Percentiles rank a stretch among this genome's conserved stretches.
These are phyloP conservation scores for Cyclotella cryptica DNA, from an alignment of 108 stramenopile species.

Conservation along the genomic window DNA sequence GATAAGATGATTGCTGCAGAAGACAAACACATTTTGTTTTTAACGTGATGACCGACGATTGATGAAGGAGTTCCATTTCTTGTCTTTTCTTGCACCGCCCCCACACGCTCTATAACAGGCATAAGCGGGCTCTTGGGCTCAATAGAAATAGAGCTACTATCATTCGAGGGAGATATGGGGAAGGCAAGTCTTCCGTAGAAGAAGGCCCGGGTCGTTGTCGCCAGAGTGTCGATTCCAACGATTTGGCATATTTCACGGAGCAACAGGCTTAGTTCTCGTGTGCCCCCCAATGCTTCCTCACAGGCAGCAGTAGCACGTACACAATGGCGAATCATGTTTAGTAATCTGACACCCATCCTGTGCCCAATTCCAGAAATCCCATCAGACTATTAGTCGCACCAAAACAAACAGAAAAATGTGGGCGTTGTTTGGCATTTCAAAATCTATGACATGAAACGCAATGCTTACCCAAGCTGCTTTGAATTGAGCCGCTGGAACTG, in stretches of 20 bases:
- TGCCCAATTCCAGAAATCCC: slow-evolving; percentile 28
- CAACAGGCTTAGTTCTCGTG: not conserved
- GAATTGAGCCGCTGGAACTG: slow-evolving; percentile 20
- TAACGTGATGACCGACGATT: slow-evolving; percentile 11
- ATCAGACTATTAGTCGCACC: slow-evolving; percentile 24
- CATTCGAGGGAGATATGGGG: not conserved
- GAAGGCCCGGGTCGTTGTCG: slow-evolving; percentile 23
- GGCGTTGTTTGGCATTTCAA: not conserved
- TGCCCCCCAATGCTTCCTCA: not conserved
- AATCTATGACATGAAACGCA: not conserved
- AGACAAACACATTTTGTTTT: slow-evolving; percentile 21
- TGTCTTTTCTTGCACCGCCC: slow-evolving; percentile 4
- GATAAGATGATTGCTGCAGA: slow-evolving; percentile 30
- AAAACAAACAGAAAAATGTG: not conserved
- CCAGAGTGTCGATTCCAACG: slow-evolving; percentile 27
- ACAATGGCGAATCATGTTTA: slow-evolving; percentile 17
- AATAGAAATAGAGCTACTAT: slow-evolving; percentile 6
- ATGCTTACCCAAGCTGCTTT: slow-evolving; percentile 1
- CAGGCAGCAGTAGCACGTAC: not conserved
- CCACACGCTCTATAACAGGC: slow-evolving; percentile 32
- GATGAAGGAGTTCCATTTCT: not conserved
- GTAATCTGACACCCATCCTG: slow-evolving; percentile 15
- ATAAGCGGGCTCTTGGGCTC: slow-evolving; percentile 17
- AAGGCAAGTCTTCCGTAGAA: slow-evolving; percentile 34
- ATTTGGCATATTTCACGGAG: slow-evolving; percentile 21